Evolutionary conservation across 441 rosid species (phyloP).

Genomic region (Bocquillonia castaneifolia): DNA sequence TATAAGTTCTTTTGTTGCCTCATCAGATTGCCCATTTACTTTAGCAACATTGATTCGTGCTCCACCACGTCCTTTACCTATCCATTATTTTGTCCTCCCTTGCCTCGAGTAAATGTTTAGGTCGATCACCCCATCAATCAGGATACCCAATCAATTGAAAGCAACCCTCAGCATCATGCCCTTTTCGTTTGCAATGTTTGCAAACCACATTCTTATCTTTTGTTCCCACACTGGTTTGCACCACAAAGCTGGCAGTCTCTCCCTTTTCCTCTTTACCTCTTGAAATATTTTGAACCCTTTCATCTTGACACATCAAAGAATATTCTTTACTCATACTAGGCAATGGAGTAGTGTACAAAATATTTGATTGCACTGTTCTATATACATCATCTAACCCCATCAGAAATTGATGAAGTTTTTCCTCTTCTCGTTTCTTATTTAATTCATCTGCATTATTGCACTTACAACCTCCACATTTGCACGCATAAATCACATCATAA

Average conservation of each 20-base stretch:
- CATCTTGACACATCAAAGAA: not conserved
- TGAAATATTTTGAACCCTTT: not conserved
- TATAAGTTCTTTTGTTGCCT: too few relatives aligned
- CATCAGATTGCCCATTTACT: not conserved
- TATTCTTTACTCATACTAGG: conserved; percentile 4
- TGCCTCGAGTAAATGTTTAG: too few relatives aligned
- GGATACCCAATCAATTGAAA: conserved; percentile 2
- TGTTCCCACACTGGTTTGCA: not conserved
- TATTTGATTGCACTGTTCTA: not conserved
- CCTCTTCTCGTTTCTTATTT: not conserved
- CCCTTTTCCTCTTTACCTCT: not conserved
- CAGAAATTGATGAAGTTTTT: not conserved
- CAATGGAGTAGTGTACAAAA: conserved; percentile 8
- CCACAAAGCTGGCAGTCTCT: not conserved
- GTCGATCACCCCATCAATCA: not conserved
- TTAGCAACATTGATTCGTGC: too few relatives aligned
- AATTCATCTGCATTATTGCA: not conserved
- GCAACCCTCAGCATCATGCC: not conserved
- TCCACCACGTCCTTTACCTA: not conserved
- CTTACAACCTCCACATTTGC: not conserved
- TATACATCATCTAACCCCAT: conserved; percentile 16
- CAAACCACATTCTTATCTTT: not conserved
- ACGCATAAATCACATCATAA: not conserved
- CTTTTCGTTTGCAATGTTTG: not conserved
- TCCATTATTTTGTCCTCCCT: too few relatives aligned